Conservation (phyloP, 228 moss, liverwort and hornwort species). For the Sphagnum fallax region DNA sequence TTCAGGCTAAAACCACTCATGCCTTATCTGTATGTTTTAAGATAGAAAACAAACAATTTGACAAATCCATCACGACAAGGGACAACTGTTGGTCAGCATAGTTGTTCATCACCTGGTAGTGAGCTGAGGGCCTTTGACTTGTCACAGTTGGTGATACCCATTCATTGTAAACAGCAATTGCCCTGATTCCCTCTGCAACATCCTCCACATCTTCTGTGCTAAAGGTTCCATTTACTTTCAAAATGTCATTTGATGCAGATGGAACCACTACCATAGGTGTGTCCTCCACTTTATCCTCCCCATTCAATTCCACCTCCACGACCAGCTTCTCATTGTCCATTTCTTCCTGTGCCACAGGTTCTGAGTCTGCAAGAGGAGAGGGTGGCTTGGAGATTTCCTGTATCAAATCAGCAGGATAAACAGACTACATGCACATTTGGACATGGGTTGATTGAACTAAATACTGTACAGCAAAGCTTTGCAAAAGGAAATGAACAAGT, state of each 20-base stretch:
- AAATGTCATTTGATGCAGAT: constrained; percentile 17
- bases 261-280: constrained; percentile 7
- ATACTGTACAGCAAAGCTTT: too few relatives aligned
- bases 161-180: constrained; percentile 38
- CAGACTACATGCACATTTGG: too few relatives aligned
- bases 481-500: too few relatives aligned
- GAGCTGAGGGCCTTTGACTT: constrained; percentile 71
- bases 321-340: background rate
- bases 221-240: background rate
- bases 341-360: background rate
- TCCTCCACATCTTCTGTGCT: constrained; percentile 19
- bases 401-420: too few relatives aligned
- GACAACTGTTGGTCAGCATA: background rate
- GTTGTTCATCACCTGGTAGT: constrained; percentile 44
- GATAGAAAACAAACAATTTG: too few relatives aligned
- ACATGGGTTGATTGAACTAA: too few relatives aligned
- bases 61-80: too few relatives aligned
- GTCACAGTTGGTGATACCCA: constrained; percentile 56
- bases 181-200: constrained; percentile 33
- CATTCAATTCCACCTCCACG: too few relatives aligned
- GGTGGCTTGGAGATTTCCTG: background rate
- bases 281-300: constrained; percentile 34
- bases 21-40: too few relatives aligned
- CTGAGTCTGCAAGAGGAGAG: background rate
- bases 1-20: too few relatives aligned